Evolutionary conservation across 192 early-diverging fungal species (phyloP), one percentile per base, ranked within the genome.

Genomic region (Pecoramyces ruminantium): DNA sequence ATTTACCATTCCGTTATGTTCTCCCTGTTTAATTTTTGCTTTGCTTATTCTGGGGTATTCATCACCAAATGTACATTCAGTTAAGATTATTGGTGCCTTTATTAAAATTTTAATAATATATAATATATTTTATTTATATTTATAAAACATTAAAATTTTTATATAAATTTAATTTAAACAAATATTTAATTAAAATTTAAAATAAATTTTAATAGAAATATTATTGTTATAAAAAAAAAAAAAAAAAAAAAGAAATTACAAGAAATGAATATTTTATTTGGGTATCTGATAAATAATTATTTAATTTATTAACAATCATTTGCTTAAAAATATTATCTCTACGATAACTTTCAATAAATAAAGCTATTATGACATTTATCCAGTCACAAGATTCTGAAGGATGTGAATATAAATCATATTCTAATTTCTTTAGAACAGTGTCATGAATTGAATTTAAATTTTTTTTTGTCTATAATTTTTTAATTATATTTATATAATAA

Each of bases 301-400:
- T 93, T 18, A 96, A 77, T 8, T 91, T 85, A 18, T 84, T 84
- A 38, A 94, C 86, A 29, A 96, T 83, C 34, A 87, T 84, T 81
- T 90, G 86, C 78, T 92, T 89, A 39, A 94, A 87, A 25, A 88
- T 88, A 21, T 87, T 89, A 82, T 96, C 93, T 42, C 90, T 89
- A 34, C 95, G 84, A 82, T 93, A 95, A 39, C 90, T 88, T 29
- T 90, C 86, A 78, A 96, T 91, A 4, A 90, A 86, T 83, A 95
- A 94, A 15, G 91, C 95, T 28, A 95, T 40, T 29, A 96, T 77
- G 4, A 95, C 93, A 82, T 94, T 95, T 42, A 96, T 85, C 95
- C 95, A 96, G 42, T 94, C 94, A 29, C 91, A 89, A 28, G 92
- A 89, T 83, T 96, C 95, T 1, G 89, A 87, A 25, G 85, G 81